Base-by-base conservation (phyloP, 768 basidiomycete species). In the Lactifluus hygrophoroides region DNA sequence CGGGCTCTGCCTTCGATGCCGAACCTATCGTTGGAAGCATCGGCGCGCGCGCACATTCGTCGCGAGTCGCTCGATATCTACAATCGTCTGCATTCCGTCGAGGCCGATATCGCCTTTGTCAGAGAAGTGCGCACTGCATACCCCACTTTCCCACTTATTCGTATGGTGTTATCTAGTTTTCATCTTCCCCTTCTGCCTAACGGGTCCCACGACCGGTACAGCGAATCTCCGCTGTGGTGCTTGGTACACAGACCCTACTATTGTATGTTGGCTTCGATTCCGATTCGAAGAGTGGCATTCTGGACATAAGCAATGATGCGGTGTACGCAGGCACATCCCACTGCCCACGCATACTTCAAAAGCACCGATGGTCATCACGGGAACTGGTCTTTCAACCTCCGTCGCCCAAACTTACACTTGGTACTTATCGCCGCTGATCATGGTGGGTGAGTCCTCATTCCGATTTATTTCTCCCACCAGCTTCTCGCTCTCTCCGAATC, bases 141-240 rank as follows among this genome's bases (percentile, higher is more conserved):
- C 67, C 69, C 70, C 0, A 66, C 75, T 23, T 68, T 85, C 16
- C 82, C 85, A 0, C 57, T 88, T 9, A 65, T 88, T 13, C 83
- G 87, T 80, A 42, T 38, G 55, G 27, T 28, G 66, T 68, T 44
- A 32, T 19, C 45, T 42, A 0, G 10, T 10, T 25, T 34, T 10
- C n/a, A 17, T 58, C 2, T 56, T 25, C 19, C 23, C 34, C 35
- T n/a, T n/a, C n/a, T 27, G 47, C 35, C 54, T n/a, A 49, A 38
- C 52, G 25, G 30, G 7, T 42, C 42, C 13, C 21, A 53, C 7
- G 27, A 56, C n/a, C n/a, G n/a, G n/a, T n/a, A 35, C 67, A 89
- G 92, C 95, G 3, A 98, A 98, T 69, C 79, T 94, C 66, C 82
- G 95, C 23, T 96, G 94, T 66, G 95, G 95, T 3, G 86, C 86